Conservation (phyloP, 305 asterid species). For the Rubia peregrina region DNA sequence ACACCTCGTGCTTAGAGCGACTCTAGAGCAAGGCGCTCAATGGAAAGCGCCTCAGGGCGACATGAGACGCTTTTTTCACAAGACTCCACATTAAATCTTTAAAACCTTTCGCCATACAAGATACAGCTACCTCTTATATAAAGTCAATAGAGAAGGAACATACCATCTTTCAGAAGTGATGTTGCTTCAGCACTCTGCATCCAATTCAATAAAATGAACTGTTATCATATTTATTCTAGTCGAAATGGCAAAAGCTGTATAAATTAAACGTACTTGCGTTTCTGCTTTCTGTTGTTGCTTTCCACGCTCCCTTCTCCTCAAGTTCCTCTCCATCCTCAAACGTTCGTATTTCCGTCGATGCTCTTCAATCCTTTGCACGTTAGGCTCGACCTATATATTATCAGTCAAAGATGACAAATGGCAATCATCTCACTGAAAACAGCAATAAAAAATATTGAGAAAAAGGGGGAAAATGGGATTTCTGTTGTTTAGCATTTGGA, state of each 20-base stretch:
- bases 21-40: not conserved
- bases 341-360: constrained; percentile 63
- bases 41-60: not conserved
- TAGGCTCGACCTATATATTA: constrained; percentile 63
- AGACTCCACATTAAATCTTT: not conserved
- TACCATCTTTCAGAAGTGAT: constrained; percentile 41
- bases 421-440: not conserved
- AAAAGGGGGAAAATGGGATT: not conserved
- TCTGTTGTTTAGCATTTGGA: not conserved
- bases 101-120: not conserved
- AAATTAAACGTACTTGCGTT: constrained; percentile 22
- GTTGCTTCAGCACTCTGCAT: constrained; percentile 31
- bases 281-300: constrained; percentile 32
- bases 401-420: not conserved
- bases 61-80: not conserved
- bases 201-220: not conserved
- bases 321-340: constrained; percentile 45
- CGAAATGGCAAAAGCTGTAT: not conserved
- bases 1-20: not conserved
- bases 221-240: not conserved
- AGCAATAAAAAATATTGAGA: not conserved
- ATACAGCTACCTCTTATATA: not conserved
- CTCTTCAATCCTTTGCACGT: constrained; percentile 57
- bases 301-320: constrained; percentile 37
- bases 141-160: constrained; percentile 8